phyloP scores from a whole-genome alignment of 169 alveolate genomes.

The Plasmodium coatneyi region DNA sequence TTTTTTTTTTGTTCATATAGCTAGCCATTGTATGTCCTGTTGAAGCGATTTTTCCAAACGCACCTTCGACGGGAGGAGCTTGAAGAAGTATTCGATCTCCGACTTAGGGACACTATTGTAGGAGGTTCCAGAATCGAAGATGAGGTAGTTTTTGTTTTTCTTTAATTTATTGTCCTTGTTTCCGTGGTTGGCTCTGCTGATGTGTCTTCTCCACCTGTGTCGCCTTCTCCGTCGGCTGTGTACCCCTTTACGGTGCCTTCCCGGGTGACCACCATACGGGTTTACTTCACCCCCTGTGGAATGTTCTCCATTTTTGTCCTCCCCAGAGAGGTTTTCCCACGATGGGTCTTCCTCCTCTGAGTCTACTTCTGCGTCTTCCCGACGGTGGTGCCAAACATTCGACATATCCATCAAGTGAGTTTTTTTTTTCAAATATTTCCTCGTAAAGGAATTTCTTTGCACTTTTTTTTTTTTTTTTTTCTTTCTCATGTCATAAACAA shows the following conservation, averaged over 20 bases:
- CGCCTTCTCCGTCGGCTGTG: background rate
- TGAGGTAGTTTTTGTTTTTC: slow-evolving; percentile 83
- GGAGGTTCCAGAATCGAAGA: slow-evolving; percentile 92
- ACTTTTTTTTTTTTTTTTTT: background rate
- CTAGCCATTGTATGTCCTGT: background rate
- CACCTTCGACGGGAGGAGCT: slow-evolving; percentile 78
- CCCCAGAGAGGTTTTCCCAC: background rate
- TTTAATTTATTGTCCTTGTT: slow-evolving; percentile 6
- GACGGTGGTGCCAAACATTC: background rate
- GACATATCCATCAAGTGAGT: background rate
- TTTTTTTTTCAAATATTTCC: slow-evolving; percentile 11
- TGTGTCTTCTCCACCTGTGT: background rate
- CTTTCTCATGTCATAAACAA: slow-evolving; percentile 42
- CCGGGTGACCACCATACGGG: background rate
- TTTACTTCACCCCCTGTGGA: background rate
- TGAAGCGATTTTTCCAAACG: background rate
- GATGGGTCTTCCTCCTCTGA: background rate
- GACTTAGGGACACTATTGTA: slow-evolving; percentile 89
- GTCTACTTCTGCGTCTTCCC: background rate
- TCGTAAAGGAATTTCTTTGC: background rate
- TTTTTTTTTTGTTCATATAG: background rate
- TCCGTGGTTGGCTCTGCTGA: background rate
- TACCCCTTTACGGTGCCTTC: background rate
- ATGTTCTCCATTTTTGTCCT: background rate
- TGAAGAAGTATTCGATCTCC: slow-evolving; percentile 79